phyloP scores from a whole-genome alignment of 495 filamentous ascomycete genomes.

The Cudoniella acicularis region DNA sequence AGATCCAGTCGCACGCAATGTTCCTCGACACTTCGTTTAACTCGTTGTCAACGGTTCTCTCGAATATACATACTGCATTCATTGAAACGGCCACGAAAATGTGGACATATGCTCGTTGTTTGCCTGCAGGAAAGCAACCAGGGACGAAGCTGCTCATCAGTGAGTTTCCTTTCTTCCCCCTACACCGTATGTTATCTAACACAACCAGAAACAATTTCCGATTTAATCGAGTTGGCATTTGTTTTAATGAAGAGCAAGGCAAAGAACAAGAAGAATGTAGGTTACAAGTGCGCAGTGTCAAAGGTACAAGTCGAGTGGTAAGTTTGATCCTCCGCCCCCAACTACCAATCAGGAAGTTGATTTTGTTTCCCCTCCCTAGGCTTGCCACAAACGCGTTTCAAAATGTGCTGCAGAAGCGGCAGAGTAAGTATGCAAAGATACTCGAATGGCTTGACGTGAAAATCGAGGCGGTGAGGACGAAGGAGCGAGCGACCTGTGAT shows the following conservation, averaged over 20 bases:
- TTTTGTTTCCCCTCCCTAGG: too few species aligned
- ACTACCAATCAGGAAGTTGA: too few species aligned
- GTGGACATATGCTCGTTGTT: slow-evolving; percentile 69
- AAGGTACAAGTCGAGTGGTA: slow-evolving; percentile 67
- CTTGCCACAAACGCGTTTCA: slow-evolving; percentile 64
- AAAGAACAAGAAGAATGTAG: slow-evolving; percentile 43
- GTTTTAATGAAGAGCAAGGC: slow-evolving; percentile 59
- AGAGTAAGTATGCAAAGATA: slow-evolving; percentile 58
- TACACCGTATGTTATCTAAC: neutral
- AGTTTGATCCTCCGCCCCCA: slow-evolving; percentile 32
- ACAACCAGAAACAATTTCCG: slow-evolving; percentile 58
- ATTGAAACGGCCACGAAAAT: slow-evolving; percentile 76
- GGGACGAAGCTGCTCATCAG: slow-evolving; percentile 53
- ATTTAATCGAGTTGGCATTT: slow-evolving; percentile 61
- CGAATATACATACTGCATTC: slow-evolving; percentile 72
- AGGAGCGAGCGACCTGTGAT: slow-evolving; percentile 5
- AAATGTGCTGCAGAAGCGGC: slow-evolving; percentile 61
- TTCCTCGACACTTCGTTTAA: slow-evolving; percentile 86
- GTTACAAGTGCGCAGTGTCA: slow-evolving; percentile 56
- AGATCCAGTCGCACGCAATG: slow-evolving; percentile 83
- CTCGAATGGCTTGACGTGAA: slow-evolving; percentile 59
- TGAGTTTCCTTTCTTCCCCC: slow-evolving; percentile 32
- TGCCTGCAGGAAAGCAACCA: slow-evolving; percentile 54
- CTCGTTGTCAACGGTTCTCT: slow-evolving; percentile 58
- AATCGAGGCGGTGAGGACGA: slow-evolving; percentile 28